These are phyloP conservation scores for Orbilia blumenaviensis DNA, from an alignment of 2,329 filamentous ascomycete species.

Conservation along the genomic window DNA sequence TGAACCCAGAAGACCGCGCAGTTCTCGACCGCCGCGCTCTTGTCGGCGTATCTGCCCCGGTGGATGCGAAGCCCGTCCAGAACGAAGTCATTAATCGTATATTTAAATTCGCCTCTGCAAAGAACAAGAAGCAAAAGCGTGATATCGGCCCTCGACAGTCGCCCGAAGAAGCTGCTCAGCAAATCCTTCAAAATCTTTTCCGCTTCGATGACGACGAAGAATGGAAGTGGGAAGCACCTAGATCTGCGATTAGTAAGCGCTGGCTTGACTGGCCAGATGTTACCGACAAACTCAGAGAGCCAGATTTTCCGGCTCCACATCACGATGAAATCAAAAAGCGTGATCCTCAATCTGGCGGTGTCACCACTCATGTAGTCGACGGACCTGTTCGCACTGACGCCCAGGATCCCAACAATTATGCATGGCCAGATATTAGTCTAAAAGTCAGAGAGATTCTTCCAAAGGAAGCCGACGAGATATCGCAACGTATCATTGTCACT, in stretches of 20 bases:
- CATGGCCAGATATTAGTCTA: constrained; percentile 2
- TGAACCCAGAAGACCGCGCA: not conserved
- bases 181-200: constrained; percentile 1
- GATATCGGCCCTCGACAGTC: not conserved
- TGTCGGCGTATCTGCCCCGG: not conserved
- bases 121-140: not conserved
- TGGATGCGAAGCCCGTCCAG: not conserved
- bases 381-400: not conserved
- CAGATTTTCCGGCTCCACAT: not conserved
- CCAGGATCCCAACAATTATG: not conserved
- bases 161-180: not conserved
- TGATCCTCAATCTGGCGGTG: not conserved
- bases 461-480: not conserved
- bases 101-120: not conserved
- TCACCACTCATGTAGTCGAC: not conserved
- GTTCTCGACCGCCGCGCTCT: not conserved
- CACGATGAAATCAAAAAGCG: not conserved
- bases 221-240: not conserved
- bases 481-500: constrained; percentile 10
- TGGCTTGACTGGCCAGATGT: not conserved
- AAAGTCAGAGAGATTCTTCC: constrained; percentile 3
- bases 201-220: not conserved
- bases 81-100: not conserved
- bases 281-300: not conserved
- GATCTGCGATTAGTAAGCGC: not conserved